A percentile compares a stretch with the other conserved stretches of the same genome.
These are phyloP conservation scores for Taxillus chinensis DNA, from an alignment of 164 flowering plant species.

Conservation along the genomic window DNA sequence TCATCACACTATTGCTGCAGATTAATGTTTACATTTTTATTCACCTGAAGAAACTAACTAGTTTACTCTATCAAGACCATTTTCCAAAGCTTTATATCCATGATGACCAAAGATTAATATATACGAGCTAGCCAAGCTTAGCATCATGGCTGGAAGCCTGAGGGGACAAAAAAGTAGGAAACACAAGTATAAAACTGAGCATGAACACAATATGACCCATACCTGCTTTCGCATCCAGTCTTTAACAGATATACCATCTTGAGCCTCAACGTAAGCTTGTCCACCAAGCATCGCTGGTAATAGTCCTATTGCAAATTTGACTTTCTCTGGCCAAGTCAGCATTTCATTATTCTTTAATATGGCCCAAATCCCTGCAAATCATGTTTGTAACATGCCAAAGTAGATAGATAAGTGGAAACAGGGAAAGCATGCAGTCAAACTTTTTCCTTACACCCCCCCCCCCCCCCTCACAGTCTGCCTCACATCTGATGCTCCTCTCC, in stretches of 20 bases:
- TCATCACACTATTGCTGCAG: too few species aligned
- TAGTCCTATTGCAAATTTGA: conserved; percentile 89
- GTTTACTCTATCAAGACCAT: too few species aligned
- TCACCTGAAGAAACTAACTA: too few species aligned
- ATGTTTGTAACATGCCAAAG: conserved; percentile 2
- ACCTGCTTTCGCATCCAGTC: conserved; percentile 99
- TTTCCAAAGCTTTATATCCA: too few species aligned
- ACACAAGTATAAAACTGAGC: background rate
- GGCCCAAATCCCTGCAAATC: conserved; percentile 78
- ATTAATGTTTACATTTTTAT: too few species aligned
- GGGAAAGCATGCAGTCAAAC: too few species aligned
- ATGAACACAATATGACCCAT: conserved; percentile 7
- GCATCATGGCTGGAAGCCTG: too few species aligned
- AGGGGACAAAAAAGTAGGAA: background rate
- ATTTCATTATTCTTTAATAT: conserved; percentile 91
- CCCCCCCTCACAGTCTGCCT: too few species aligned
- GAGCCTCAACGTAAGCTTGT: conserved; percentile 96
- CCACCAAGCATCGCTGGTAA: conserved; percentile 96
- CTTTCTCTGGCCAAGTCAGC: conserved; percentile 96
- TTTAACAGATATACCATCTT: conserved; percentile 77
- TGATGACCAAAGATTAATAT: too few species aligned
- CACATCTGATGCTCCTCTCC: too few species aligned
- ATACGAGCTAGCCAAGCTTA: too few species aligned
- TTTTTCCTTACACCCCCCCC: too few species aligned
- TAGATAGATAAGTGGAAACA: background rate